Percentiles rank a stretch among this genome's conserved stretches.
Evolutionary conservation across 1,284 basidiomycete species (phyloP).

Genomic region (Boletus sp.): DNA sequence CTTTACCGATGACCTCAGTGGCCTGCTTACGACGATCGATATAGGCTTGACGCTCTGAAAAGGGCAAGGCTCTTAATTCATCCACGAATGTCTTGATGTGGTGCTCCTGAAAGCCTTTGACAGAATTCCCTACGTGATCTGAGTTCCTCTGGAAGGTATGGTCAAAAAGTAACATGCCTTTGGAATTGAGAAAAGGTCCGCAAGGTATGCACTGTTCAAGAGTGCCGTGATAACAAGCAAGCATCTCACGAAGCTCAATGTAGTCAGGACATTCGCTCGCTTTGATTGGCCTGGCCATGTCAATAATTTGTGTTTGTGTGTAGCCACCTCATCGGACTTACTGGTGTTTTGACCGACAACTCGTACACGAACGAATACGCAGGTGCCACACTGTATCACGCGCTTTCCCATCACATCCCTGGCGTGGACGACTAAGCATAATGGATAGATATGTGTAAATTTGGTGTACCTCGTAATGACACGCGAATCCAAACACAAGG

Average conservation of each 20-base stretch:
- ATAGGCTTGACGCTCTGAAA: constrained; percentile 19
- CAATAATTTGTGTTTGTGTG: neutral
- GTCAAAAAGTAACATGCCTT: constrained; percentile 14
- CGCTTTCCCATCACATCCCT: constrained; percentile 30
- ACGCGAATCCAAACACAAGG: constrained; percentile 31
- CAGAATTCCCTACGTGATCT: constrained; percentile 15
- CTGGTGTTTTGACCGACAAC: constrained; percentile 27
- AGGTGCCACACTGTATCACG: constrained; percentile 31
- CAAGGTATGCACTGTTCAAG: constrained; percentile 28
- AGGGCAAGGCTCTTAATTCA: constrained; percentile 12
- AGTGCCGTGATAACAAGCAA: constrained; percentile 10
- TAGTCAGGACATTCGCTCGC: constrained; percentile 8
- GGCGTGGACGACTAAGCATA: constrained; percentile 4
- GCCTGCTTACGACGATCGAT: constrained; percentile 20
- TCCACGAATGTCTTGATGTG: constrained; percentile 22
- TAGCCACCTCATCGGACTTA: constrained; percentile 12
- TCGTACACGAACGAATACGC: constrained; percentile 28
- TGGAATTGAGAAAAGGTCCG: constrained; percentile 25
- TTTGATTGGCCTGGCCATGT: constrained; percentile 22
- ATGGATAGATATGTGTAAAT: neutral
- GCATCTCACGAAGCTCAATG: constrained; percentile 9
- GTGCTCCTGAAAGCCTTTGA: constrained; percentile 26
- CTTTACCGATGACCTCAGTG: constrained; percentile 9
- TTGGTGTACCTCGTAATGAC: constrained; percentile 25
- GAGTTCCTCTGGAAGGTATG: constrained; percentile 5